These are phyloP conservation scores for Pisolithus albus DNA, from an alignment of 768 basidiomycete genomes.

Conservation along the genomic window DNA sequence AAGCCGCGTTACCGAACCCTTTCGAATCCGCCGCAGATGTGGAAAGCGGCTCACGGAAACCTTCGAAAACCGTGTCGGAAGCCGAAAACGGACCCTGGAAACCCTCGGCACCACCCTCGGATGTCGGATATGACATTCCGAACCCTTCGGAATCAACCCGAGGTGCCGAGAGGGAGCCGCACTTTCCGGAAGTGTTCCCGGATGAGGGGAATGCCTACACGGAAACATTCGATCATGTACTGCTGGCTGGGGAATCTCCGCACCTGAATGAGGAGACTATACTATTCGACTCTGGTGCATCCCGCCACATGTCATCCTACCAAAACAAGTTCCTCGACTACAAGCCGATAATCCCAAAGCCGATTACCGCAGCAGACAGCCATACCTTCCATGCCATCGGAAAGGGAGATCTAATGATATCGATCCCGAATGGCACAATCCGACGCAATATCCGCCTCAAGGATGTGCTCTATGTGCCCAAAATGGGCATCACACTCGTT, in stretches of 20 bases:
- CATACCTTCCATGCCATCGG: slow-evolving; percentile 4
- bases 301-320: not conserved
- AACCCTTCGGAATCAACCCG: too few relatives aligned
- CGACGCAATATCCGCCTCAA: not conserved
- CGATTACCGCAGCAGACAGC: slow-evolving; percentile 17
- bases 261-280: not conserved
- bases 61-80: too few relatives aligned
- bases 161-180: not conserved
- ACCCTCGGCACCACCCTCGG: too few relatives aligned
- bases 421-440: slow-evolving; percentile 12
- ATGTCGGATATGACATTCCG: too few relatives aligned
- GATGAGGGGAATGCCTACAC: not conserved
- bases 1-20: too few relatives aligned
- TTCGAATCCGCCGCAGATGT: too few relatives aligned
- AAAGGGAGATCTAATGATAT: slow-evolving; percentile 16
- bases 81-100: too few relatives aligned
- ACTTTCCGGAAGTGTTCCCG: not conserved
- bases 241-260: not conserved
- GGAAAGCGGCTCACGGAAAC: too few relatives aligned
- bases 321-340: not conserved
- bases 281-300: not conserved
- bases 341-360: slow-evolving; percentile 10
- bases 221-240: not conserved
- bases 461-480: slow-evolving; percentile 11
- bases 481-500: slow-evolving; percentile 14